Percentiles rank a stretch among this genome's conserved stretches.
Evolutionary conservation across 2,329 filamentous ascomycete species (phyloP).

Genomic region (Colletotrichum spaethianum): DNA sequence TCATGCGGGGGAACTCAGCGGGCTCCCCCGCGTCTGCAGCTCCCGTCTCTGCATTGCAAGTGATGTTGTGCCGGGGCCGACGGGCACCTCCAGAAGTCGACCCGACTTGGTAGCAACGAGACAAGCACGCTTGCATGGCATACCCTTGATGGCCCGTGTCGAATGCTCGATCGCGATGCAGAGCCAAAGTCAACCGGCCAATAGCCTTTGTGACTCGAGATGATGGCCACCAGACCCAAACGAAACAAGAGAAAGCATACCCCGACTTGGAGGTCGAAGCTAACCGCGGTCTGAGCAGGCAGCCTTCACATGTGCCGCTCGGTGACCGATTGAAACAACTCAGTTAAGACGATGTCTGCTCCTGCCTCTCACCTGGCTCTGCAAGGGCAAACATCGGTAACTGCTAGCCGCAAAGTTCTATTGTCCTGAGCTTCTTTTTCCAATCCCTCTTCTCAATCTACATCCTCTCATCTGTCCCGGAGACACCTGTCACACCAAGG

Average conservation of each 20-base stretch:
- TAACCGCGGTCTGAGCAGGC: constrained; percentile 31
- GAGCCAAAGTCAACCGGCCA: constrained; percentile 15
- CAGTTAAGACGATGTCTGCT: constrained; percentile 37
- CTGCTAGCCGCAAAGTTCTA: neutral
- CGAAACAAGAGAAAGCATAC: constrained; percentile 31
- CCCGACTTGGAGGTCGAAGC: constrained; percentile 24
- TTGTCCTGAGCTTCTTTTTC: neutral
- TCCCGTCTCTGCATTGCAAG: constrained; percentile 3
- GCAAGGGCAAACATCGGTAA: neutral
- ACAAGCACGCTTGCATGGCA: constrained; percentile 15
- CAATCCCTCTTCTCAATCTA: neutral
- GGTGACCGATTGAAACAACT: constrained; percentile 28
- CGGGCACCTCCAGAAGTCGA: neutral
- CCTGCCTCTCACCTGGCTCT: constrained; percentile 5
- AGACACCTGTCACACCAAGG: constrained; percentile 8
- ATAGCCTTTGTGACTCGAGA: constrained; percentile 9
- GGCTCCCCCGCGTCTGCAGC: constrained; percentile 19
- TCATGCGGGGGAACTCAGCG: constrained; percentile 32
- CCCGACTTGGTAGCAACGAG: neutral
- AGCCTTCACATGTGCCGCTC: constrained; percentile 39
- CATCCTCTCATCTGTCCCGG: neutral
- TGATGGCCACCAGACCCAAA: constrained; percentile 21
- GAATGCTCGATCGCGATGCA: constrained; percentile 31
- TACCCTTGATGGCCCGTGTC: constrained; percentile 18
- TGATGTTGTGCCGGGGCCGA: constrained; percentile 1